Base-by-base conservation (phyloP, 768 basidiomycete species). In the Neoboletus brunneissimus region DNA sequence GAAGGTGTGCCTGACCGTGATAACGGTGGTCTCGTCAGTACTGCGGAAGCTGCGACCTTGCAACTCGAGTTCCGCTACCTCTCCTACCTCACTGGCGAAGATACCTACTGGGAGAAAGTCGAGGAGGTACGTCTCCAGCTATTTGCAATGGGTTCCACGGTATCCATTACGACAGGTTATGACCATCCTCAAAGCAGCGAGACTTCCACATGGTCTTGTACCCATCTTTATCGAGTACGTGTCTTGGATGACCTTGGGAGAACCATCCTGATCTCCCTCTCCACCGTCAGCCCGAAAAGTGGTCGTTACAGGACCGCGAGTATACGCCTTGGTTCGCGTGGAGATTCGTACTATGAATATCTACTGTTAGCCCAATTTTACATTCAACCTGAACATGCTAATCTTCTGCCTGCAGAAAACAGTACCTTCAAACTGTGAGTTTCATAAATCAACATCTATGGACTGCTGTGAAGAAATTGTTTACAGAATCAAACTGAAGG, bases 331-430 rank as follows among this genome's bases (percentile, higher is more conserved):
- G 95, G 95, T 27, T 94, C 94, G 34, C 81, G 94, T 42, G 95
- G 88, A 31, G 95, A 98, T 70, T 94, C 91, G 3, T 98, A 87
- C 73, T 98, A 97, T 67, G 95, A 96, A 70, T 94, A 95, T 67
- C 73, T 94, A 16, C 66, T 94, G 88, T 90, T 58, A 75, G 83
- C 71, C 11, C 46, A 25, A 15, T 50, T 48, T 42, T 16, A 31
- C 50, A 18, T 9, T 25, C 20, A 27, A 8, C 20, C 22, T 43
- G 22, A 38, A 27, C 53, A n/a, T 5, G 31, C 43, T 67, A 23
- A 63, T 48, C 8, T 50, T 42, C 54, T 12, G 0, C 43, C 25
- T 20, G 10, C 47, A 71, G 72, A 37, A 71, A 71, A 58, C 70
- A 71, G n/a, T 71, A 66, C 41, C 53, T 71, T 20, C 70, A 72